Evolutionary conservation across 768 basidiomycete genomes (phyloP), one percentile per base, ranked within the genome.

Genomic region (Sutorius australiensis): DNA sequence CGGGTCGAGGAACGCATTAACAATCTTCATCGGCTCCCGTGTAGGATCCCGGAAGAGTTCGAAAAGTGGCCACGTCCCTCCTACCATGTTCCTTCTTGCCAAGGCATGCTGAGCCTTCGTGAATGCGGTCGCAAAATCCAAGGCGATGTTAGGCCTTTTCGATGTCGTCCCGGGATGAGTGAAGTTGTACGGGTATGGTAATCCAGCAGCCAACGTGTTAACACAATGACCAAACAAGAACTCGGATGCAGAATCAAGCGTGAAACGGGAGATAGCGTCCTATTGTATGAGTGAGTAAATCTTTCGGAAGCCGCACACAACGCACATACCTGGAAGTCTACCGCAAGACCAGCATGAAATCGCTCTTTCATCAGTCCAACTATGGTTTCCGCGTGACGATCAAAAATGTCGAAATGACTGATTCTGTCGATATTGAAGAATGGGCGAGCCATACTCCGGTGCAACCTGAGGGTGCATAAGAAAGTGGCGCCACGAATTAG

Each of bases 391-490:
- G 78, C 74, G 42, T 83, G 81, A 12, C 76, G 70, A 46, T 79
- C 80, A 57, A 85, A 86, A 30, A 79, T 80, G 24, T 84, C 79
- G 48, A 85, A 86, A 61, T 85, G 78, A 42, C 75, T 78, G 48
- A 85, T 78, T 31, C 77, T 72, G 32, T 87, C 84, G 40, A 74
- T 76, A 49, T 66, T 78, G 71, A 89, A 88, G 72, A 88, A 87
- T 0, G 86, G 86, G 0, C 87, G 79, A 0, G 84, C 82, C 73
- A 89, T 84, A 4, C 75, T 61, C 10, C 86, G 80, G 63, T 87
- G 85, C 59, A 85, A 79, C 61, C 84, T 80, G 28, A 6, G 32
- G 44, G 41, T n/a, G 12, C 3, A 19, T 44, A 51, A 41, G 46
- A 16, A 17, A 27, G 8, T 49, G 50, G 13, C 9, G 44, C 32